phyloP scores from a whole-genome alignment of 2,329 filamentous ascomycete species.

The Catunica adiposa region DNA sequence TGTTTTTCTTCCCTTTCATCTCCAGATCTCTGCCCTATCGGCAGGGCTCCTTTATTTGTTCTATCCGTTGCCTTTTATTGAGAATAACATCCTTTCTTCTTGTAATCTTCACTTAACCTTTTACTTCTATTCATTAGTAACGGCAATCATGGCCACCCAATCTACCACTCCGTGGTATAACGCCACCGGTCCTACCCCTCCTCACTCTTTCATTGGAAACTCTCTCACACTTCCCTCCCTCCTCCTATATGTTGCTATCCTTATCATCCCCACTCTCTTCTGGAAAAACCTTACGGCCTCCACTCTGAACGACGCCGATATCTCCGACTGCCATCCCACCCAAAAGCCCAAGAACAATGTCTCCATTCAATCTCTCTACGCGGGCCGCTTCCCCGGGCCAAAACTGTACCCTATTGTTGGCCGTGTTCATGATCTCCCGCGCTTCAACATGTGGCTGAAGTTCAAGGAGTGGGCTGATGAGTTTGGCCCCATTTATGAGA shows the following conservation, averaged over 20 bases:
- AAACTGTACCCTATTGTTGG: slow-evolving; percentile 32
- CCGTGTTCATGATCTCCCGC: slow-evolving; percentile 31
- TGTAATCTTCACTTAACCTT: neutral
- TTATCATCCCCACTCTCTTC: slow-evolving; percentile 25
- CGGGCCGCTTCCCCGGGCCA: slow-evolving; percentile 27
- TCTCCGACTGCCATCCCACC: neutral
- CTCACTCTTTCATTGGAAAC: slow-evolving; percentile 10
- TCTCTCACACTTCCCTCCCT: slow-evolving; percentile 27
- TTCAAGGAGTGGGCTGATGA: slow-evolving; percentile 31
- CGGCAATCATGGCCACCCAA: slow-evolving; percentile 10
- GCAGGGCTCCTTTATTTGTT: too few species aligned
- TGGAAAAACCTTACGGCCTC: slow-evolving; percentile 25
- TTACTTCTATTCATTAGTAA: neutral
- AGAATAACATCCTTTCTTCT: neutral
- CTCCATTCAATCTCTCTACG: slow-evolving; percentile 15
- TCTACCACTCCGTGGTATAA: slow-evolving; percentile 12
- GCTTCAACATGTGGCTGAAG: slow-evolving; percentile 33
- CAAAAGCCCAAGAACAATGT: neutral
- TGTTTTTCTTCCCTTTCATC: too few species aligned
- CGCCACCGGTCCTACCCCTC: neutral
- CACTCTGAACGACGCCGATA: neutral
- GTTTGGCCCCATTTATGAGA: slow-evolving; percentile 29
- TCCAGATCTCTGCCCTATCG: too few species aligned
- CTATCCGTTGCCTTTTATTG: too few species aligned
- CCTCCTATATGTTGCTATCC: slow-evolving; percentile 29